phyloP scores from a whole-genome alignment of 2,329 filamentous ascomycete species.

The Seiridium cupressi region DNA sequence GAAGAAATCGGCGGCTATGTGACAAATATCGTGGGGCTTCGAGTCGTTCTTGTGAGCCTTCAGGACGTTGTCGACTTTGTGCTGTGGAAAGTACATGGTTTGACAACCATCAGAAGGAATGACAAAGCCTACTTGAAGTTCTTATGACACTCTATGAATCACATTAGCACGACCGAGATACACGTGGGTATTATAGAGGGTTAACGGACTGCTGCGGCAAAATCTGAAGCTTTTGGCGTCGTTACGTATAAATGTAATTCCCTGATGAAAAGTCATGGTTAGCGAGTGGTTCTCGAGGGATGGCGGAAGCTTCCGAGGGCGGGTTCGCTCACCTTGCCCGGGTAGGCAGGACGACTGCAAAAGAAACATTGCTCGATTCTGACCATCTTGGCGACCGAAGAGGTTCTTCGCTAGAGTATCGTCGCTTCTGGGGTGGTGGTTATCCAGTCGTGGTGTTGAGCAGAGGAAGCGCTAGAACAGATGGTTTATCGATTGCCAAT shows the following conservation, averaged over 20 bases:
- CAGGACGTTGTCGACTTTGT: too few relatives aligned
- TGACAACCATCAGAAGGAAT: too few relatives aligned
- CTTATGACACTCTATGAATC: constrained; percentile 14
- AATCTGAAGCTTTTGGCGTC: constrained; percentile 47
- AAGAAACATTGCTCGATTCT: constrained; percentile 69
- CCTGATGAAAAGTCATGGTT: not conserved
- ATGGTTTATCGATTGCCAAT: not conserved
- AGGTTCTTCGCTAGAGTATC: not conserved
- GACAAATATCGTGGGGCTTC: too few relatives aligned
- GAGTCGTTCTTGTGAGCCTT: too few relatives aligned
- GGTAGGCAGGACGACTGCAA: constrained; percentile 66
- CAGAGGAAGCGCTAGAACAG: not conserved
- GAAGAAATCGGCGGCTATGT: too few relatives aligned
- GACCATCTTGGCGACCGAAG: constrained; percentile 3
- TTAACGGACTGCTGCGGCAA: constrained; percentile 40
- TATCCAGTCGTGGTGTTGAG: not conserved
- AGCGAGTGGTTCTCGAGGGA: too few relatives aligned
- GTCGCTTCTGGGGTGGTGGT: not conserved
- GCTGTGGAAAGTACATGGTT: too few relatives aligned
- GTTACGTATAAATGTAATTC: constrained; percentile 19
- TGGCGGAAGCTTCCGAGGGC: too few relatives aligned
- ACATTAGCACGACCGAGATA: too few relatives aligned
- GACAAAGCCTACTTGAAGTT: constrained; percentile 17
- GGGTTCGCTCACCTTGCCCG: constrained; percentile 47
- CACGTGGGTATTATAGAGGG: constrained; percentile 18